Evolutionary conservation across 805 yeast species (phyloP), one percentile per base, ranked within the genome.

Genomic region (Lipomyces lipofer): DNA sequence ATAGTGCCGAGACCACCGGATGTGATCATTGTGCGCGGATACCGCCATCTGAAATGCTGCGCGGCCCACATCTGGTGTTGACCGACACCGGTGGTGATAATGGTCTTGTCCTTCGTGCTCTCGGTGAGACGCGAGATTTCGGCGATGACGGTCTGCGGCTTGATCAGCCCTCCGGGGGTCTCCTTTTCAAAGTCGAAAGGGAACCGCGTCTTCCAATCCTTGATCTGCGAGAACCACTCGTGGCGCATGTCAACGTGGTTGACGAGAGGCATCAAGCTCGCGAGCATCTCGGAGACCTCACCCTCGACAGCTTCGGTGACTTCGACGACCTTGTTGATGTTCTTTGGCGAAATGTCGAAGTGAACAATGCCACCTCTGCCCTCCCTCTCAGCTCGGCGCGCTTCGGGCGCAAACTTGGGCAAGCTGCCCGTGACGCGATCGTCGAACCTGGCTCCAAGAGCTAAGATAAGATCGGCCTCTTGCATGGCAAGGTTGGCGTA

Each of bases 61-160:
- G 98, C 98, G 35, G 98, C 95, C 99, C 99, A 92, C 99, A 92
- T 92, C 78, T 92, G 99, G 79, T 92, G 99, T 78, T 94, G 99
- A 58, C 99, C 99, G 49, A 94, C 98, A 79, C 99, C 99, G 33
- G 99, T 94, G 50, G 98, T 86, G 65, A 92, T 85, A 65, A 91
- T 82, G 55, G 88, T 90, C 64, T 87, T 91, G 67, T 82, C 87
- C 65, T 72, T 71, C 60, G 77, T 77, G 52, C 79, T 78, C 51
- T 75, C 80, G 29, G 90, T 84, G 64, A 90, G 84, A 59, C 82
- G 79, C 2, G 94, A 82, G 52, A 94, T 79, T 72, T 88, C 92
- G 43, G 78, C 71, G 61, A 94, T 82, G 47, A 92, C 83, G 40
- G 97, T 88, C 77, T 94, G 99, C 44, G 99, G 99, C 71, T 90